Conservation (phyloP, 495 filamentous ascomycete genomes). For the Trichocladium antarcticum region DNA sequence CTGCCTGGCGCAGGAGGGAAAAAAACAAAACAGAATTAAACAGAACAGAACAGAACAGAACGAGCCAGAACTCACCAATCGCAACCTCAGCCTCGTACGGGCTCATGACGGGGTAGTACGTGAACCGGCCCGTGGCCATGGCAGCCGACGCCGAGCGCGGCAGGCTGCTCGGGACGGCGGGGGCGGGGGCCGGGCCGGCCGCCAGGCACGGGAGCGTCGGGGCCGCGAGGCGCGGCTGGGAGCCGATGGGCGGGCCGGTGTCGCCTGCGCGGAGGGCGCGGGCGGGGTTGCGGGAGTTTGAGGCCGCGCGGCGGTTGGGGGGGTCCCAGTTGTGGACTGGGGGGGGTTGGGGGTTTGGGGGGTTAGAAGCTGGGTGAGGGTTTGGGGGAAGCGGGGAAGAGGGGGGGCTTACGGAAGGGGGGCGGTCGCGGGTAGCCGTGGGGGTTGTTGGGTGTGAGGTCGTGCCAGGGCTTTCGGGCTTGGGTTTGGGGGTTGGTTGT, state of each 20-base stretch:
- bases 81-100: slow-evolving; percentile 14
- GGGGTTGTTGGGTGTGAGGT: slow-evolving; percentile 13
- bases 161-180: not conserved
- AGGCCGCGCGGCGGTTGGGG: slow-evolving; percentile 9
- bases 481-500: not conserved
- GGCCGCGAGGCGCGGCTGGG: slow-evolving; percentile 1
- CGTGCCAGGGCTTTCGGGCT: not conserved
- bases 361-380: not conserved
- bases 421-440: slow-evolving; percentile 14
- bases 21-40: no score
- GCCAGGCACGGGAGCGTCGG: not conserved
- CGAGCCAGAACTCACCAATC: slow-evolving; percentile 3
- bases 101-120: slow-evolving; percentile 14
- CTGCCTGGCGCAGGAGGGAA: no score
- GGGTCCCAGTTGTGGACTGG: slow-evolving; percentile 12
- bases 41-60: no score
- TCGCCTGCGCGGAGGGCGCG: not conserved
- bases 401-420: slow-evolving; percentile 15
- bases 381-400: not conserved
- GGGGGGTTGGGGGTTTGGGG: not conserved
- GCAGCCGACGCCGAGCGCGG: not conserved
- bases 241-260: slow-evolving; percentile 10
- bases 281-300: not conserved
- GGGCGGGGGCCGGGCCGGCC: not conserved
- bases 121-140: not conserved